Conservation (phyloP, 768 basidiomycete genomes). For the Lenzites betulinus region DNA sequence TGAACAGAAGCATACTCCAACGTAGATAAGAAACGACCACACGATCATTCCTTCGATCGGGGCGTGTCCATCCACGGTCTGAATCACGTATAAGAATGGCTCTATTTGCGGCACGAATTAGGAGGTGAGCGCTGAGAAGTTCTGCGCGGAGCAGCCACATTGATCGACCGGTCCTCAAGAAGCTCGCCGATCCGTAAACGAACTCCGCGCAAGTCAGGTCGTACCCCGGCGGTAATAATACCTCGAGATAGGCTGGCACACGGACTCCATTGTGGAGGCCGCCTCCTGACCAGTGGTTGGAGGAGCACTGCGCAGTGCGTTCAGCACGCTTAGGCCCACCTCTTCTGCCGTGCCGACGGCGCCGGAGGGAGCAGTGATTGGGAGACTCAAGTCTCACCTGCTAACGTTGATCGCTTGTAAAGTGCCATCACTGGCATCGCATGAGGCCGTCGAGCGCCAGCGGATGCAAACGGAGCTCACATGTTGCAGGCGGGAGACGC, state of each 20-base stretch:
- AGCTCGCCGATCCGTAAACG: background rate
- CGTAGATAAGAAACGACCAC: background rate
- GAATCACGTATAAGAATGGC: background rate
- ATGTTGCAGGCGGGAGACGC: background rate
- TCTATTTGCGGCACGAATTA: background rate
- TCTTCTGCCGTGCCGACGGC: background rate
- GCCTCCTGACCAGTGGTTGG: background rate
- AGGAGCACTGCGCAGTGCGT: background rate
- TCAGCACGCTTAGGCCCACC: background rate
- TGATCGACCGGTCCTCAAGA: background rate
- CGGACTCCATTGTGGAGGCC: no score
- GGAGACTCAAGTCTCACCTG: background rate
- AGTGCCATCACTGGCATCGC: constrained; percentile 2
- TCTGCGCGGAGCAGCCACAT: background rate
- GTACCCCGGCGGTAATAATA: no score
- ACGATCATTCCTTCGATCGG: background rate
- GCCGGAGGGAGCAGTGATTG: no score
- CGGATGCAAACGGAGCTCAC: constrained; percentile 3
- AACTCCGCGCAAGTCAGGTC: background rate
- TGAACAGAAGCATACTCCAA: background rate
- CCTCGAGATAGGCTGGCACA: no score
- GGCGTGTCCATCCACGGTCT: background rate
- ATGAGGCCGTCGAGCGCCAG: constrained; percentile 5
- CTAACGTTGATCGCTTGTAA: constrained; percentile 6
- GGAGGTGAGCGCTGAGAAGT: background rate